Base-by-base conservation (phyloP, 2,329 filamentous ascomycete species). In the Aspergillus carbonarius region DNA sequence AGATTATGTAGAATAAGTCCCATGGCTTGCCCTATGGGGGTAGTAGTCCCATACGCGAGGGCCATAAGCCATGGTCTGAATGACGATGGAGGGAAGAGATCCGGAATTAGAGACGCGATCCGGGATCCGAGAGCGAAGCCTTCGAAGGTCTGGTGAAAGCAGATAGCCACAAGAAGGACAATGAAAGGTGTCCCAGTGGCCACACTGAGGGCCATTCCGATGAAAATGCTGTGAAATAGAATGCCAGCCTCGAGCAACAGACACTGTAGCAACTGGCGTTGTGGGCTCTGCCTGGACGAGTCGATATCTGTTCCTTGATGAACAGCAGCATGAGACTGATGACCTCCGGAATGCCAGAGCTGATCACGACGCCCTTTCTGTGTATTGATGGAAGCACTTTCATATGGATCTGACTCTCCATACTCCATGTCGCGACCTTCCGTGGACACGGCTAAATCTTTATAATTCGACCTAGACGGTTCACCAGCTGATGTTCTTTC, bases 61-160 rank as follows among this genome's bases (percentile, higher is more conserved):
- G 81, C 82, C 85, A 88, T 88, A 15, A 87, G 73, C 85, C 85
- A 96, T 0, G 95, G 93, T 49, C 90, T 89, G 1, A 85, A 77
- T 0, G 90, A 93, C 2, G 83, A 83, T 18, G 83, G 83, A 0
- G 90, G 85, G 69, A 97, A 96, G 13, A 72, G 72, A 56, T 73
- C 74, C 1, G 79, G 79, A 18, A 89, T 86, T 27, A 96, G 86
- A 9, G 90, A 89, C 0, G 91, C 90, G 67, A 96, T 96, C 58
- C 92, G 89, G 44, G 90, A 90, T 6, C 92, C 92, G 4, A 96
- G 84, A 0, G 92, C 92, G 13, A 96, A 86, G 1, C 92, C 92
- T 77, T 96, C 92, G 64, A 96, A 96, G 1, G 90, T 92, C 77
- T 96, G 90, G 70, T 95, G 91, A 74, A 93, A 93, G 63, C 85